These are phyloP conservation scores for Olyra latifolia DNA, from an alignment of 176 grass and related monocot genomes.

Conservation along the genomic window DNA sequence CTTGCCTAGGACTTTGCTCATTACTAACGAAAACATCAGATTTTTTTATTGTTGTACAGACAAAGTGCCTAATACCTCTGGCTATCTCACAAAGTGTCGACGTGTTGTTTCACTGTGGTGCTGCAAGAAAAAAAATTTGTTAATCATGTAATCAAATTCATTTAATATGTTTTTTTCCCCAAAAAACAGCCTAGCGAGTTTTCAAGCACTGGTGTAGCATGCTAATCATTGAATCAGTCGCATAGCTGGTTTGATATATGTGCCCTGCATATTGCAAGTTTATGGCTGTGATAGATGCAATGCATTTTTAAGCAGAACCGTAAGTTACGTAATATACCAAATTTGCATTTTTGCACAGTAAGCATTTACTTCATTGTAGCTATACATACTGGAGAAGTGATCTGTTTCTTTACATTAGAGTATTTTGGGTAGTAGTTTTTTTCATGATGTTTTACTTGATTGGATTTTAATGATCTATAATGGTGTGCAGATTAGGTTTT, in stretches of 20 bases:
- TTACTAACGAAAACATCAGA: background rate
- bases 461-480: slow-evolving; percentile 45
- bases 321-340: background rate
- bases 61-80: background rate
- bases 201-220: background rate
- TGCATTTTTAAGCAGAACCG: background rate
- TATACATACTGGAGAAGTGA: background rate
- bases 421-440: slow-evolving; percentile 23
- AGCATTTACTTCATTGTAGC: background rate
- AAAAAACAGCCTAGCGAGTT: background rate
- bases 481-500: slow-evolving; percentile 65
- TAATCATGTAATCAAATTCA: background rate
- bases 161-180: background rate
- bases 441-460: background rate
- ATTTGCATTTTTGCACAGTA: background rate
- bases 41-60: background rate
- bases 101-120: background rate
- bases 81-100: background rate
- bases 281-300: slow-evolving; percentile 1
- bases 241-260: background rate
- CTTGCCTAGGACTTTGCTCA: background rate
- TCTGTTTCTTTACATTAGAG: background rate
- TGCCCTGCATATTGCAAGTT: slow-evolving; percentile 16
- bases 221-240: background rate
- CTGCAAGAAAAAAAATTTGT: background rate